Evolutionary conservation across 805 yeast species (phyloP), one percentile per base, ranked within the genome.

Genomic region (Cyberlindnera xishuangbannaensis): DNA sequence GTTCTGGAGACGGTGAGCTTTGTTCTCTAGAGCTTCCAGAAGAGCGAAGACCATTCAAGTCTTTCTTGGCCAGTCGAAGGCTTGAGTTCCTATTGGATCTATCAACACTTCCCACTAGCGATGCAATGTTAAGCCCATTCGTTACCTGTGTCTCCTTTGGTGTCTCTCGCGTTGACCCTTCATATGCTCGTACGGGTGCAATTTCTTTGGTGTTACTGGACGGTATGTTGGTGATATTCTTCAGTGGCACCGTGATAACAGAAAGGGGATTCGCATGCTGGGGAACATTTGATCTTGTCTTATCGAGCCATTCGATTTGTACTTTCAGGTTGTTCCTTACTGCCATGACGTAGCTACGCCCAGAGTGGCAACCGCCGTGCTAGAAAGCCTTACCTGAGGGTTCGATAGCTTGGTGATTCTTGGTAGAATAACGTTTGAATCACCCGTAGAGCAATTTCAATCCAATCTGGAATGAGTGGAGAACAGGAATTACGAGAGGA

Each of bases 301-400:
- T 28, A 11, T 41, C 25, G 25, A 55, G 40, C 61, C 61, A 56
- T 5, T 38, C 33, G 30, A 51, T 16, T 26, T 55, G 57, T 5
- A 41, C 35, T 29, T 47, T 46, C 18, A 56, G 39, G 41, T 56
- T 56, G 38, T 52, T 53, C 35, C 43, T 51, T 33, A 48, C 46
- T 24, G 41, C 22, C 26, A 19, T 35, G 21, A 18, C 6, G 10
- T 19, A n/a, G n/a, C n/a, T n/a, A n/a, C n/a, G n/a, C n/a, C n/a
- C n/a, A n/a, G n/a, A n/a, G n/a, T n/a, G n/a, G n/a, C n/a, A n/a
- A n/a, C n/a, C n/a, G n/a, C n/a, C n/a, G n/a, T n/a, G n/a, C n/a
- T n/a, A n/a, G n/a, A n/a, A n/a, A n/a, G n/a, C n/a, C n/a, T n/a
- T n/a, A n/a, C n/a, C n/a, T n/a, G n/a, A n/a, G n/a, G n/a, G n/a